Evolutionary conservation across 306 rosid species (phyloP), one percentile per base, ranked within the genome.

Genomic region (Cicer yamashitae): DNA sequence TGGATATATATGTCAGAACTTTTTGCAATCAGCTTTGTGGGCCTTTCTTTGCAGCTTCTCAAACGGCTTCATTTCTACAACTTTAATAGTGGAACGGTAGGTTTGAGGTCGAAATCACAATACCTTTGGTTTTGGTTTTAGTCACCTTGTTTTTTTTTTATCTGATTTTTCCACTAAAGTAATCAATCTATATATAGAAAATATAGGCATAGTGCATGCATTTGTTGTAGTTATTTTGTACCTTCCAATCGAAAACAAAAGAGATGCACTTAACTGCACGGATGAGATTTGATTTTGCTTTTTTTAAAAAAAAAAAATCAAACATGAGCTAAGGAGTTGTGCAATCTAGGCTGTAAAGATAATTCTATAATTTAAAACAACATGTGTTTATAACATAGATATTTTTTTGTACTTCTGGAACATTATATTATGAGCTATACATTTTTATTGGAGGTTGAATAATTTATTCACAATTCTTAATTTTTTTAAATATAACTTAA

Each of bases 191-290:
- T 50, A 13, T 50, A 50, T 50, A 25, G 34, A 25, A 25, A 25
- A 53, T 15, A 51, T 14, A 15, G 7, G 45, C 45, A 25, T 25
- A 25, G 34, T 25, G 34, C 34, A 25, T 25, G 34, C 4, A 25
- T 25, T 25, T 25, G 34, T 2, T 25, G 34, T 25, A 25, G 4
- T 25, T 25, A 25, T 25, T 25, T 25, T 25, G 34, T 25, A 25
- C 34, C 34, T 25, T 25, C 34, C 34, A 25, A 25, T 25, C 37
- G 10, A 18, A 54, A 15, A 11, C 38, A 56, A 56, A 56, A 56
- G 62, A 56, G 6, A n/a, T 56, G 62, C 43, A 59, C 43, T 57
- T 57, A 57, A 7, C n/a, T 59, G 44, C 66, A 59, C 66, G 66
- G 63, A 59, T 15, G 43, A 59, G 66, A 13, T 34, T n/a, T 59